phyloP scores from a whole-genome alignment of 1,139 yeast genomes.

The Yamadazyma diddensiae region DNA sequence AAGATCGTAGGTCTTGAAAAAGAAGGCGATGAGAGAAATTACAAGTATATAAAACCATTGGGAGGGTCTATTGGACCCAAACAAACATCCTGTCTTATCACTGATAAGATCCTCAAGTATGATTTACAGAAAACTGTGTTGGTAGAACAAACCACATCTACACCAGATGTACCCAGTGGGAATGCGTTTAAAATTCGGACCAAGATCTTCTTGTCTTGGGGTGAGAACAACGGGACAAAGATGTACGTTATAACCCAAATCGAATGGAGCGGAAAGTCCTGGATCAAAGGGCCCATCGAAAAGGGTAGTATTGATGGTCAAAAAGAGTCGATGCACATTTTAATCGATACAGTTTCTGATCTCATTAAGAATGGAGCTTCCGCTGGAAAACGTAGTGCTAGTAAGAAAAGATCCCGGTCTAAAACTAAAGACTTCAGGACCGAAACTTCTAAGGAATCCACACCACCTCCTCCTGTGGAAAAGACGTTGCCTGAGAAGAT shows the following conservation, averaged over 20 bases:
- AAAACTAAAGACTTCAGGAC: slow-evolving; percentile 15
- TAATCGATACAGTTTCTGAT: slow-evolving; percentile 57
- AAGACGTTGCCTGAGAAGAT: slow-evolving; percentile 15
- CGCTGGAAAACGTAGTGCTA: slow-evolving; percentile 4
- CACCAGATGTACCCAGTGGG: slow-evolving; percentile 98
- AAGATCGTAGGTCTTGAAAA: slow-evolving; percentile 44
- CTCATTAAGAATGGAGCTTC: slow-evolving; percentile 28
- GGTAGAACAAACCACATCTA: slow-evolving; percentile 65
- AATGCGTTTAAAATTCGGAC: slow-evolving; percentile 74
- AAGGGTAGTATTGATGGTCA: slow-evolving; percentile 93
- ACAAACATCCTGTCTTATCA: slow-evolving; percentile 79
- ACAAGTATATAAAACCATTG: slow-evolving; percentile 76
- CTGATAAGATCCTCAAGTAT: slow-evolving; percentile 65
- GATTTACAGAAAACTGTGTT: slow-evolving; percentile 57
- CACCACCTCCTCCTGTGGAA: slow-evolving; percentile 10
- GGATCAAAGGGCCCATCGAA: slow-evolving; percentile 90
- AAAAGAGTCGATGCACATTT: slow-evolving; percentile 58
- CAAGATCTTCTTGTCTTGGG: slow-evolving; percentile 73
- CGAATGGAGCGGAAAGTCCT: slow-evolving; percentile 91
- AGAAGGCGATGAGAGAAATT: slow-evolving; percentile 47
- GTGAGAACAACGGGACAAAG: slow-evolving; percentile 61
- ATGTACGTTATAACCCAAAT: slow-evolving; percentile 63
- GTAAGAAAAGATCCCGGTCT: slow-evolving; percentile 10
- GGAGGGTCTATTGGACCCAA: slow-evolving; percentile 89
- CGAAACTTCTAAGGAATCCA: slow-evolving; percentile 11